phyloP scores from a whole-genome alignment of 2,329 filamentous ascomycete species.

The Penicillium frequentans region DNA sequence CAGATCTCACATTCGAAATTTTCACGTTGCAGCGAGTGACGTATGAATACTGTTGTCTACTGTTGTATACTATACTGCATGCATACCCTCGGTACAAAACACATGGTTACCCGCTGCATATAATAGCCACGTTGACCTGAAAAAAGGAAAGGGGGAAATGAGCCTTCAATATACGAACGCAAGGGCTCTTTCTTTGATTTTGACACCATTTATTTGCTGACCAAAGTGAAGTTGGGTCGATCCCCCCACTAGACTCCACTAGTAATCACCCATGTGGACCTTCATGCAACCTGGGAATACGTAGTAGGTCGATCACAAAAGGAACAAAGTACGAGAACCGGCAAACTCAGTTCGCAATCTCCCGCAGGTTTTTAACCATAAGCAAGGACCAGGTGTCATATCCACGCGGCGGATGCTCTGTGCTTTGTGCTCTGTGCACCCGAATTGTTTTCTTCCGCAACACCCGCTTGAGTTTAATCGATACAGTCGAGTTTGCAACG shows the following conservation, averaged over 20 bases:
- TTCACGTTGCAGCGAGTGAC: background rate
- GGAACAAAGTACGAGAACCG: background rate
- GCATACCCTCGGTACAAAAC: background rate
- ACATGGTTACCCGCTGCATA: slow-evolving; percentile 7
- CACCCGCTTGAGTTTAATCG: slow-evolving; percentile 11
- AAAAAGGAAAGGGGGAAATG: background rate
- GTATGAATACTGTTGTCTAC: background rate
- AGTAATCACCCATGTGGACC: slow-evolving; percentile 1
- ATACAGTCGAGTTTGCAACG: background rate
- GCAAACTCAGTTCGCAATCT: background rate
- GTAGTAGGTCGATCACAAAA: background rate
- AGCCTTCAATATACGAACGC: background rate
- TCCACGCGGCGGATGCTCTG: slow-evolving; percentile 15
- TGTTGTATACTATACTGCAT: background rate
- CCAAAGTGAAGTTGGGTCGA: slow-evolving; percentile 2
- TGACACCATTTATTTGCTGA: background rate
- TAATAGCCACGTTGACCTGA: slow-evolving; percentile 15
- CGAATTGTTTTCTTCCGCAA: slow-evolving; percentile 8
- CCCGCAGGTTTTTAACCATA: background rate
- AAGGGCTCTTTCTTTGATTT: background rate
- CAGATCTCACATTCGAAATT: background rate
- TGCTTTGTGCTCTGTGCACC: background rate
- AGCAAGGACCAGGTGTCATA: slow-evolving; percentile 20
- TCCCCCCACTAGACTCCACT: slow-evolving; percentile 1
- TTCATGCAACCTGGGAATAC: background rate